These are phyloP conservation scores for Gaeumannomyces tritici DNA, from an alignment of 2,329 filamentous ascomycete genomes.

Conservation along the genomic window DNA sequence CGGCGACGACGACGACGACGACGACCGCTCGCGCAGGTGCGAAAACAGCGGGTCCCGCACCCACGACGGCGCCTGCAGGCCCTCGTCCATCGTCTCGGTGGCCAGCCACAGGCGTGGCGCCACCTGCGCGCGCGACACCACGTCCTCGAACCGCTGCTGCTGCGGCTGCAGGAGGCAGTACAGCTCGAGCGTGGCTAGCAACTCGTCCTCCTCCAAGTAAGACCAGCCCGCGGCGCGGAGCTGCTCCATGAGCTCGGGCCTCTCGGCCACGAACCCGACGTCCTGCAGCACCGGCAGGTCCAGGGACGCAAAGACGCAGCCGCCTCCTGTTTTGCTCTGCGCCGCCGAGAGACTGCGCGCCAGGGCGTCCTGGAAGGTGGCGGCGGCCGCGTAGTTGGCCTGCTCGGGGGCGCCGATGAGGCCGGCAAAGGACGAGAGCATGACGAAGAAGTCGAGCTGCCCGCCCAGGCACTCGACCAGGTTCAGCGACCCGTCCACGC, in stretches of 20 bases:
- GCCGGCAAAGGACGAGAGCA: constrained; percentile 26
- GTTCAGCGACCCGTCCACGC: constrained; percentile 10
- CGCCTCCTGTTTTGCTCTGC: neutral
- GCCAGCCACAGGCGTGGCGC: constrained; percentile 4
- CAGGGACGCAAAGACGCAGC: neutral
- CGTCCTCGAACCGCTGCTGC: neutral
- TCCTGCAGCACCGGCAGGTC: constrained; percentile 4
- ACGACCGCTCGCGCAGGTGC: neutral
- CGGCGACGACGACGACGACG: neutral
- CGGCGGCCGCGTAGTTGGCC: constrained; percentile 28
- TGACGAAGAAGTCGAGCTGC: constrained; percentile 27
- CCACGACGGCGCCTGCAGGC: constrained; percentile 1
- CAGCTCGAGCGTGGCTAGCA: constrained; percentile 5
- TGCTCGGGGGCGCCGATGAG: constrained; percentile 25
- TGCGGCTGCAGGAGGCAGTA: neutral
- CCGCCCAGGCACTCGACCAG: constrained; percentile 11
- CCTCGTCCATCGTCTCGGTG: constrained; percentile 3
- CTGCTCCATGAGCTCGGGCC: constrained; percentile 2
- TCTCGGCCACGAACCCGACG: constrained; percentile 5
- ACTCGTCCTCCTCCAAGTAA: constrained; percentile 8
- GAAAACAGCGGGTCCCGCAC: constrained; percentile 2
- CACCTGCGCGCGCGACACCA: neutral
- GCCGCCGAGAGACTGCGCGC: neutral
- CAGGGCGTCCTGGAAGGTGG: constrained; percentile 21
- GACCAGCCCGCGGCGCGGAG: constrained; percentile 6